Evolutionary conservation across 805 yeast species (phyloP).

Genomic region (Candida nanaspora): DNA sequence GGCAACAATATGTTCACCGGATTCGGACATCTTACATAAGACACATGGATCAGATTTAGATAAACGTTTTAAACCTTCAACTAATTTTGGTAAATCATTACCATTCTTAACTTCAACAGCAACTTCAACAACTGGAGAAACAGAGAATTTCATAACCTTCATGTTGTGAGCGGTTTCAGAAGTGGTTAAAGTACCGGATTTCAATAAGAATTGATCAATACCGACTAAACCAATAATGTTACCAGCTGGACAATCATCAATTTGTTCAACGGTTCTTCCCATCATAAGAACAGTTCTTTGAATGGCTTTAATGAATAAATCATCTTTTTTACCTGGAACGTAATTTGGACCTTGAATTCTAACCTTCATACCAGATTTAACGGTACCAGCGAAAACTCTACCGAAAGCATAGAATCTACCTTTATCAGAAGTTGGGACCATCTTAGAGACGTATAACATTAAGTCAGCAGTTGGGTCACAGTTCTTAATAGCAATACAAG

Average conservation of each 20-base stretch:
- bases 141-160: constrained; percentile 99
- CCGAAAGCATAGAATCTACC: constrained; percentile 99
- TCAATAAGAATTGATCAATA: constrained; percentile 98
- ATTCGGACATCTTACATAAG: constrained; percentile 73
- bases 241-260: constrained; percentile 99
- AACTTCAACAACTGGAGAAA: constrained; percentile 98
- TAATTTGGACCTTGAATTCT: constrained; percentile 99
- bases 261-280: constrained; percentile 98
- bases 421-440: constrained; percentile 99
- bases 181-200: constrained; percentile 99
- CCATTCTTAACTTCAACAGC: constrained; percentile 99
- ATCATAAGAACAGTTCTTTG: constrained; percentile 99
- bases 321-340: constrained; percentile 97
- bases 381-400: constrained; percentile 99
- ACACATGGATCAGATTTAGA: constrained; percentile 99
- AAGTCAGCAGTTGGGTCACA: constrained; percentile 98
- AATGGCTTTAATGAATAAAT: constrained; percentile 91
- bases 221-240: constrained; percentile 99
- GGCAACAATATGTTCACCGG: constrained; percentile 99
- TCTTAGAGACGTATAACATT: constrained; percentile 99
- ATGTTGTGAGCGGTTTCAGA: constrained; percentile 95
- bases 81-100: constrained; percentile 97
- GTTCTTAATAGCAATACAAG: constrained; percentile 88
- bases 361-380: constrained; percentile 97
- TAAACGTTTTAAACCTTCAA: constrained; percentile 99